These are phyloP conservation scores for Castanea crenata DNA, from an alignment of 306 rosid species.

Conservation along the genomic window DNA sequence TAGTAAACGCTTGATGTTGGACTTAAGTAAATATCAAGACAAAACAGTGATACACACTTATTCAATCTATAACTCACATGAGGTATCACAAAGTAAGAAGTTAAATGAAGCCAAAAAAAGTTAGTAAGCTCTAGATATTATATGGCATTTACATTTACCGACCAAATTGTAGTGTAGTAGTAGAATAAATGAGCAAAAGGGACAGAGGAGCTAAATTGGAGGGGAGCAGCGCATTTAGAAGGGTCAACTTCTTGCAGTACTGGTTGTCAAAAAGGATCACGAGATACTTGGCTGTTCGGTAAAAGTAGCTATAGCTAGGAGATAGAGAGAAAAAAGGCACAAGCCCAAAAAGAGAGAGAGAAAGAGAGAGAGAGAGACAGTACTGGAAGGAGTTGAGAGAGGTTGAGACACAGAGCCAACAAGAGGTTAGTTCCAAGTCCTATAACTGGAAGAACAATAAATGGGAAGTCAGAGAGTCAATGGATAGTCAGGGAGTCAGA, in stretches of 20 bases:
- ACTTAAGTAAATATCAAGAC: too few relatives aligned
- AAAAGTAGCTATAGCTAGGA: not conserved
- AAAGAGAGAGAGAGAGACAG: not conserved
- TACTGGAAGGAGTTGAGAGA: too few relatives aligned
- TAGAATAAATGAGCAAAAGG: not conserved
- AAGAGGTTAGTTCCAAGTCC: not conserved
- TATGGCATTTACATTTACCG: constrained; percentile 10
- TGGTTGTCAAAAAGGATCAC: constrained; percentile 6
- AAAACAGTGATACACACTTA: too few relatives aligned
- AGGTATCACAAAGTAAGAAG: too few relatives aligned
- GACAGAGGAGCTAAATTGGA: not conserved
- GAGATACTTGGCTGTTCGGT: constrained; percentile 11
- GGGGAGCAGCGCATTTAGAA: not conserved
- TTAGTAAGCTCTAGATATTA: not conserved
- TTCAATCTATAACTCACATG: too few relatives aligned
- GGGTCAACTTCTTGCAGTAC: not conserved
- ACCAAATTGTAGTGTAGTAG: not conserved
- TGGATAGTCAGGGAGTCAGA: constrained; percentile 36
- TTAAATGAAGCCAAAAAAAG: not conserved
- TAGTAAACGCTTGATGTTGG: too few relatives aligned
- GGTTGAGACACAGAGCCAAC: not conserved
- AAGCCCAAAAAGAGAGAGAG: not conserved
- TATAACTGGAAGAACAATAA: constrained; percentile 8
- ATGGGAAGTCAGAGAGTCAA: constrained; percentile 50
- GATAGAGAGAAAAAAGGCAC: not conserved